Percentiles rank a stretch among this genome's conserved stretches.
phyloP scores from a whole-genome alignment of 345 rosid species.

The Limnanthes douglasii region DNA sequence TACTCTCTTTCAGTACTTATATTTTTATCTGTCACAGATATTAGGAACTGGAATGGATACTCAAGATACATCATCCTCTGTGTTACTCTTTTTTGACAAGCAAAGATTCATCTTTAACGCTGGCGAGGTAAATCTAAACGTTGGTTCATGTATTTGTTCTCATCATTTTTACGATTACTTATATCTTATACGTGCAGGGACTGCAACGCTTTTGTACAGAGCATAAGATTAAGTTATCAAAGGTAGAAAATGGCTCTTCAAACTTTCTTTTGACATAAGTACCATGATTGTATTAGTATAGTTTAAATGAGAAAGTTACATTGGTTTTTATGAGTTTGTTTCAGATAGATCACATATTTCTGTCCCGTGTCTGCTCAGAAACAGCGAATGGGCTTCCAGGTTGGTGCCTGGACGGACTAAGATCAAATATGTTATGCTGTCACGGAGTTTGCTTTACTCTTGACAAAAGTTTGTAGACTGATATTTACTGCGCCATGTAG shows the following conservation, averaged over 20 bases:
- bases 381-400: slow-evolving; percentile 98
- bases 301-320: no score
- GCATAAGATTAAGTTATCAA: slow-evolving; percentile 81
- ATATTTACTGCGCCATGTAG: slow-evolving; percentile 26
- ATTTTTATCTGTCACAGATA: slow-evolving; percentile 23
- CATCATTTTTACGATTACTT: no score
- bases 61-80: slow-evolving; percentile 87
- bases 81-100: slow-evolving; percentile 81
- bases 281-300: no score
- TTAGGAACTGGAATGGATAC: slow-evolving; percentile 98
- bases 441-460: no score
- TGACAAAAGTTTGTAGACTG: no score
- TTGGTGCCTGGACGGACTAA: slow-evolving; percentile 23
- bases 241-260: slow-evolving; percentile 39
- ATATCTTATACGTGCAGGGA: slow-evolving; percentile 48
- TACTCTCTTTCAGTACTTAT: no score
- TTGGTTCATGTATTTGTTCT: background rate
- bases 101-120: slow-evolving; percentile 90
- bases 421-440: no score
- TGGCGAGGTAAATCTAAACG: slow-evolving; percentile 53
- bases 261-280: background rate
- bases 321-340: slow-evolving; percentile 9
- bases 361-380: slow-evolving; percentile 95
- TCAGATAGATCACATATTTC: slow-evolving; percentile 90
- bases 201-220: slow-evolving; percentile 87